These are phyloP conservation scores for Henckelia pumila DNA, from an alignment of 257 asterid species.

Conservation along the genomic window DNA sequence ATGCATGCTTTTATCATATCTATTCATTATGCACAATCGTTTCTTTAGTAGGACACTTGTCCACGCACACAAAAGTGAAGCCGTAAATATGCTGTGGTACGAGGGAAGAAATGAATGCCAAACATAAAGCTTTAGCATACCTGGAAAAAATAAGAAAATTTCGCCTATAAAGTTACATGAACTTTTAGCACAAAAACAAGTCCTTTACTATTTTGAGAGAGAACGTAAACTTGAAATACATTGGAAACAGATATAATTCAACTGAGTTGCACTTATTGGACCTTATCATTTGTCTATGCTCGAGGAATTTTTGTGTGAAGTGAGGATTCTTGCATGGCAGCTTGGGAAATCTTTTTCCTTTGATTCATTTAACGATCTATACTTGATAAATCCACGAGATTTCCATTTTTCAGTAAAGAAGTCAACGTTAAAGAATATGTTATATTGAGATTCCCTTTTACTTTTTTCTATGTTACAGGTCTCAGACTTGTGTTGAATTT, in stretches of 20 bases:
- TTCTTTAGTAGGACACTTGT: not conserved
- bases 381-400: not conserved
- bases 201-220: not conserved
- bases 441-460: conserved; percentile 22
- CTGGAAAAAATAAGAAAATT: not conserved
- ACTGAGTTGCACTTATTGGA: not conserved
- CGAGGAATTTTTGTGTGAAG: not conserved
- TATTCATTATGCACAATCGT: not conserved
- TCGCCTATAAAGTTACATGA: not conserved
- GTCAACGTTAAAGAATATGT: conserved; percentile 9
- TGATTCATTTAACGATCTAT: not conserved
- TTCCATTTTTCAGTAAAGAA: conserved; percentile 1
- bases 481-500: conserved; percentile 72
- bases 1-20: conserved; percentile 6
- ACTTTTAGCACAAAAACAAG: not conserved
- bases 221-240: not conserved
- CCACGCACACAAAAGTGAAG: conserved; percentile 2
- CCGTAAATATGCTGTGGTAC: conserved; percentile 1
- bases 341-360: conserved; percentile 5
- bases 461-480: conserved; percentile 42
- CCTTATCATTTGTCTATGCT: not conserved
- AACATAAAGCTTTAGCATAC: conserved; percentile 5
- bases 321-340: conserved; percentile 1
- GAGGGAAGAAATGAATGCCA: not conserved
- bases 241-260: not conserved